Conservation (phyloP, 768 basidiomycete genomes). For the Tulasnella sp. region DNA sequence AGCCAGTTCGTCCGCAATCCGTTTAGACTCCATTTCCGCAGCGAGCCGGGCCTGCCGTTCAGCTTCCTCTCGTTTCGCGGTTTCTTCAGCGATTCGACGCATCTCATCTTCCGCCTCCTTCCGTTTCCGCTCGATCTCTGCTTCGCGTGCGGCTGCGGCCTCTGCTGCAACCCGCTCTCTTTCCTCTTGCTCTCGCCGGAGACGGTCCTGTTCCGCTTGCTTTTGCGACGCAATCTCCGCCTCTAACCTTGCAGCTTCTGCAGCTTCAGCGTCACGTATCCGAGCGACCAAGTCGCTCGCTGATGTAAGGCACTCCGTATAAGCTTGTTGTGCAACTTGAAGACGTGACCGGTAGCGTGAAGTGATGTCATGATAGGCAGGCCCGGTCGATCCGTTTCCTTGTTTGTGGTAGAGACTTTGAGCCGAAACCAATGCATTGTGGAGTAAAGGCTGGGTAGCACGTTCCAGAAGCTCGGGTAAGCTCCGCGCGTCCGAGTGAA, state of each 20-base stretch:
- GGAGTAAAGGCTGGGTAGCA: background rate
- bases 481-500: background rate
- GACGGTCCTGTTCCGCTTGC: conserved; percentile 22
- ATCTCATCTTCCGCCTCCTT: conserved; percentile 26
- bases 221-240: background rate
- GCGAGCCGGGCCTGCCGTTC: conserved; percentile 13
- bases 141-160: conserved; percentile 13
- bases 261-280: background rate
- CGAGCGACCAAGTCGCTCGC: background rate
- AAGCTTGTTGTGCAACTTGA: background rate
- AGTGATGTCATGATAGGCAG: background rate
- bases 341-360: background rate
- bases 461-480: background rate
- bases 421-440: background rate
- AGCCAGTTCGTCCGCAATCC: conserved; percentile 3
- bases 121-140: conserved; percentile 19
- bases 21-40: conserved; percentile 24
- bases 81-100: conserved; percentile 26
- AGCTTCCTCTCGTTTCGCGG: conserved; percentile 23
- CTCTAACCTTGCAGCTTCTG: background rate
- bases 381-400: background rate
- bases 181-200: conserved; percentile 17
- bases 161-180: conserved; percentile 25
- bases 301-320: background rate
- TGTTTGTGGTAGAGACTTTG: background rate